Base-by-base conservation (phyloP, 2,329 filamentous ascomycete species). In the Epichloe uncinata region DNA sequence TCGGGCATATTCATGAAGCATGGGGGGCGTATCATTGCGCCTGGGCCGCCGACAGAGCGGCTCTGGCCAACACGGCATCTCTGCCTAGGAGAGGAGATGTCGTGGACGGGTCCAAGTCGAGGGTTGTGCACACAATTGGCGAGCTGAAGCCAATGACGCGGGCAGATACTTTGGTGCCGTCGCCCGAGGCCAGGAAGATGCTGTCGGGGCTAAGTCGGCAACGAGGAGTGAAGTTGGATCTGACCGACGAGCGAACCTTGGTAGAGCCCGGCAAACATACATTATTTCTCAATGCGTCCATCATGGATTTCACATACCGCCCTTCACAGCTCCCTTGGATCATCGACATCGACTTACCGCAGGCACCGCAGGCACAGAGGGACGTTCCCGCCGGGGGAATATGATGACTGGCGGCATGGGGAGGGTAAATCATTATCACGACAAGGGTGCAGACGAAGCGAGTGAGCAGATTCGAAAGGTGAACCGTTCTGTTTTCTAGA, bases 281-380 rank as follows among this genome's bases (percentile, higher is more conserved):
- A 0, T 58, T 82, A 6, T 80, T 82, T 57, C 65, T 83, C 9
- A 83, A 82, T 58, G 78, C 77, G 1, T 67, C 79, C 0, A 72
- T 81, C 26, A 66, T 77, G 62, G 67, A 73, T 3, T 57, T 66
- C 2, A 52, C 61, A 6, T 68, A 72, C 16, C 51, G 59, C n/a
- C 65, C 69, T 11, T 56, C 62, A 9, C 74, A 82, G 41, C 58
- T 70, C 15, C 72, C 75, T 0, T 82, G 75, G 74, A 16, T 80
- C 2, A 60, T 81, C 5, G 70, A 78, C 11, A 52, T 79, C 5
- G 67, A 73, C 26, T 61, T 80, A 36, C 59, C 55, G 5, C 5
- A 13, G 13, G 18, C 40, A 15, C 11, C 55, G 5, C 5, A 13
- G 13, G 18, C 40, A 15, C 4, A 12, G 12, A 5, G 15, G 1